Percentiles rank a stretch among this genome's conserved stretches.
Conservation (phyloP, 495 filamentous ascomycete genomes). For the Amphirosellinia nigrospora region DNA sequence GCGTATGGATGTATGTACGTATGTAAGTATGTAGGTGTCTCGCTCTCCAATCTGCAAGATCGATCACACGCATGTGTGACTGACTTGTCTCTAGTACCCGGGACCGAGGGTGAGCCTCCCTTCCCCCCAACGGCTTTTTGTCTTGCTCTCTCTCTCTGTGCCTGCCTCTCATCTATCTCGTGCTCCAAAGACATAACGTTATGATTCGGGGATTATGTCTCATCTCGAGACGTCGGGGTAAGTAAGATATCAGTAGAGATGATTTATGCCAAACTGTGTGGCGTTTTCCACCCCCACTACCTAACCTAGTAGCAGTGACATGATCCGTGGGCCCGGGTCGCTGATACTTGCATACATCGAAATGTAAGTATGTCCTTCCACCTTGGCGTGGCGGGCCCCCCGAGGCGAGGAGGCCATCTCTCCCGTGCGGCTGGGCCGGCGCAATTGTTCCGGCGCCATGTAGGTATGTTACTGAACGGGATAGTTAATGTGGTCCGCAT, state of each 20-base stretch:
- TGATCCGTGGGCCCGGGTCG: not conserved
- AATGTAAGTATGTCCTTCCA: too few relatives aligned
- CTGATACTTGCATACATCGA: too few relatives aligned
- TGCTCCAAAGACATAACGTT: not conserved
- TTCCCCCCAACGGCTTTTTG: not conserved
- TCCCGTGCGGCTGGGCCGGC: not conserved
- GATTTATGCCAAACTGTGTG: conserved; percentile 3
- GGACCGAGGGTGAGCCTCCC: too few relatives aligned
- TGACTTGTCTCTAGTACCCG: conserved; percentile 6
- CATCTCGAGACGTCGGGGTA: not conserved
- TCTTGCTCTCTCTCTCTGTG: not conserved
- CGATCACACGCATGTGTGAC: conserved; percentile 15
- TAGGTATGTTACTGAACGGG: not conserved
- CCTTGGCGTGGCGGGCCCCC: too few relatives aligned
- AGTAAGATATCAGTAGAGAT: not conserved
- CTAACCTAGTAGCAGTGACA: too few relatives aligned
- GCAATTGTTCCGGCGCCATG: not conserved
- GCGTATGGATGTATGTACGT: too few relatives aligned
- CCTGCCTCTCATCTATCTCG: not conserved
- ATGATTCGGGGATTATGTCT: not conserved
- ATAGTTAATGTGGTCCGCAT: not conserved
- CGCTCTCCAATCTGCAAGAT: conserved; percentile 14
- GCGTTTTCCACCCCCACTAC: conserved; percentile 4
- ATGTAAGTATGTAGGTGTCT: not conserved
- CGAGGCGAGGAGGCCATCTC: not conserved